These are phyloP conservation scores for Acanthamoeba culbertsoni DNA, from an alignment of 208 protist species.

Conservation along the genomic window DNA sequence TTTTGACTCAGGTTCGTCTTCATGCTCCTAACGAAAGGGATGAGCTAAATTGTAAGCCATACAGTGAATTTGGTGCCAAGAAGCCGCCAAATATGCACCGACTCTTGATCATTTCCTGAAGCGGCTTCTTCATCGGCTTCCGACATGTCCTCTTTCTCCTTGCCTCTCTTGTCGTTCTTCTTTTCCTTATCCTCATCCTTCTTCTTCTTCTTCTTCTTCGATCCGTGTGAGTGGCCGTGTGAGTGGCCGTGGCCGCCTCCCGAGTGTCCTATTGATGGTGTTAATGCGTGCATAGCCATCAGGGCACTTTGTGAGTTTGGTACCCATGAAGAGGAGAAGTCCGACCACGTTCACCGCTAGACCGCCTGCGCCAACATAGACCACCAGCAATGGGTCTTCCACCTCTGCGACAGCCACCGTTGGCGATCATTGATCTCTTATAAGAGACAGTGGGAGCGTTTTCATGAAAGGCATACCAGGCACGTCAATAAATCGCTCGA, in stretches of 20 bases:
- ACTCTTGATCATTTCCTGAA: no score
- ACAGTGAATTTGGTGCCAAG: no score
- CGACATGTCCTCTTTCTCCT: neutral
- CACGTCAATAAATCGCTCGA: conserved; percentile 70
- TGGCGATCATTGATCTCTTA: neutral
- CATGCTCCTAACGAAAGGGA: no score
- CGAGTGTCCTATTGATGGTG: no score
- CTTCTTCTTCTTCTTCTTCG: conserved; percentile 52
- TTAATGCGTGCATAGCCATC: no score
- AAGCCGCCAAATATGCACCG: no score
- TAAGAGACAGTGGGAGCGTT: neutral
- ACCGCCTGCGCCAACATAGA: neutral
- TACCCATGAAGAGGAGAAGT: neutral
- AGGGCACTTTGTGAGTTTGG: no score
- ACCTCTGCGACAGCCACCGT: no score
- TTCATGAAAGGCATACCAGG: conserved; percentile 22
- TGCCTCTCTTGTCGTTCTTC: neutral
- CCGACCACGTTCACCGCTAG: neutral
- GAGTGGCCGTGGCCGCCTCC: conserved; percentile 1
- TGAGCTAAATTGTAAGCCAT: no score
- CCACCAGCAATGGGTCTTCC: neutral
- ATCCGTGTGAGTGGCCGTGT: conserved; percentile 12
- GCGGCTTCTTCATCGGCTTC: neutral
- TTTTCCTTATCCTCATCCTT: no score
- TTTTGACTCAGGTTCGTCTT: no score